These are phyloP conservation scores for Physaria fendleri DNA, from an alignment of 345 rosid species.

Conservation along the genomic window DNA sequence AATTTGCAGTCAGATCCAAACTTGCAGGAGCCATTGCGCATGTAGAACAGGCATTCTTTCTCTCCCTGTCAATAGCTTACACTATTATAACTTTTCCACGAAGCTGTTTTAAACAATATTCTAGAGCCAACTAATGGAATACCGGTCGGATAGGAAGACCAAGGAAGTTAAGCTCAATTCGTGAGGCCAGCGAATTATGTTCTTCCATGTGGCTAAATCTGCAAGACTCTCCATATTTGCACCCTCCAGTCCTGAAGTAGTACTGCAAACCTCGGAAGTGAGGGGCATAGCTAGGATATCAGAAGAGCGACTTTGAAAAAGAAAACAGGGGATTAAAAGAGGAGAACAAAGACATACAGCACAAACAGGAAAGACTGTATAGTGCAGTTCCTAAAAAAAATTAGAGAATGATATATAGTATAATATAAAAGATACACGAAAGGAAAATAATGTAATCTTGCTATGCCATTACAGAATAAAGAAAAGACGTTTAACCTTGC, in stretches of 20 bases:
- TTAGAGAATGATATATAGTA: neutral
- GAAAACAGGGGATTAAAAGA: neutral
- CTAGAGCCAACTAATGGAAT: slow-evolving; percentile 5
- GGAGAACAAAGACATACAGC: neutral
- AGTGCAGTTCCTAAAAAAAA: neutral
- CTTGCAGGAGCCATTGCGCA: slow-evolving; percentile 97
- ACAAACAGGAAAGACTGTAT: neutral
- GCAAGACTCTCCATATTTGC: slow-evolving; percentile 90
- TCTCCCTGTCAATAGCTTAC: slow-evolving; percentile 56
- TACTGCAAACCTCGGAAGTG: slow-evolving; percentile 51
- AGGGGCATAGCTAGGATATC: slow-evolving; percentile 3
- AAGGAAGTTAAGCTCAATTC: slow-evolving; percentile 70
- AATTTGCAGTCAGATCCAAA: slow-evolving; percentile 79
- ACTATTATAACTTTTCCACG: slow-evolving; percentile 13
- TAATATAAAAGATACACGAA: neutral
- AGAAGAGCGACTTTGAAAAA: neutral
- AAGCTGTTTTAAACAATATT: slow-evolving; percentile 1
- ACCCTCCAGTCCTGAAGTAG: slow-evolving; percentile 92
- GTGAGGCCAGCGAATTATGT: slow-evolving; percentile 32
- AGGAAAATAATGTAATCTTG: neutral
- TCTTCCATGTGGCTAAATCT: slow-evolving; percentile 69
- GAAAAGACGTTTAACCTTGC: slow-evolving; percentile 55
- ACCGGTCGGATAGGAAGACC: slow-evolving; percentile 92
- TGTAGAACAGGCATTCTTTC: slow-evolving; percentile 87
- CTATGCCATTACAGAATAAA: neutral